Percentiles rank a stretch among this genome's conserved stretches.
These are phyloP conservation scores for Termitomyces sp. DNA, from an alignment of 768 basidiomycete genomes.

Conservation along the genomic window DNA sequence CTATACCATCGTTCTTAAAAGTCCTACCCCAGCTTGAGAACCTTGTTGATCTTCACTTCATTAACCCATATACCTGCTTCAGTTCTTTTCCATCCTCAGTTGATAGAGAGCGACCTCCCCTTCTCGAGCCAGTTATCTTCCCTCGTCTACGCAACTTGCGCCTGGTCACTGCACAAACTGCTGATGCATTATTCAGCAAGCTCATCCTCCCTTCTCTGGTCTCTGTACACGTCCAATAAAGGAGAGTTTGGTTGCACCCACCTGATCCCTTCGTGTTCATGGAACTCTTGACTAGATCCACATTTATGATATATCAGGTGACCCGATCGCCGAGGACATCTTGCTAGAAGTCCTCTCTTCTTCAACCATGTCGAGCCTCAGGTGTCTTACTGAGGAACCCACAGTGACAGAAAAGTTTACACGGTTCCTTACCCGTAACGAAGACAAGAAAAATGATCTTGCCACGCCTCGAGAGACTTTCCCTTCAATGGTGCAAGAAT, in stretches of 20 bases:
- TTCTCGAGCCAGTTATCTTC: neutral
- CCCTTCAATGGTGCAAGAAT: neutral
- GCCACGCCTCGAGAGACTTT: neutral
- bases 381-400: neutral
- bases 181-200: neutral
- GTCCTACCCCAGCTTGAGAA: neutral
- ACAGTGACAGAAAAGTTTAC: neutral
- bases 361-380: neutral
- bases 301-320: neutral
- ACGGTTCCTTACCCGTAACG: neutral
- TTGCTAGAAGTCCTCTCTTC: neutral
- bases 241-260: neutral
- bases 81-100: neutral
- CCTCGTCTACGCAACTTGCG: neutral
- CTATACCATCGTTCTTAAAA: neutral
- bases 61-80: neutral
- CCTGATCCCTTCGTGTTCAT: neutral
- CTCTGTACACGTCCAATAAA: neutral
- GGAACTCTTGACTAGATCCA: neutral
- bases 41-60: neutral
- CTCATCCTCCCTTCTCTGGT: constrained; percentile 1
- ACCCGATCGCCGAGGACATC: neutral
- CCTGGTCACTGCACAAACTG: neutral
- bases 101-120: neutral
- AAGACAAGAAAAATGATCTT: neutral